Conservation (phyloP, 441 rosid species). For the Brassica balearica region DNA sequence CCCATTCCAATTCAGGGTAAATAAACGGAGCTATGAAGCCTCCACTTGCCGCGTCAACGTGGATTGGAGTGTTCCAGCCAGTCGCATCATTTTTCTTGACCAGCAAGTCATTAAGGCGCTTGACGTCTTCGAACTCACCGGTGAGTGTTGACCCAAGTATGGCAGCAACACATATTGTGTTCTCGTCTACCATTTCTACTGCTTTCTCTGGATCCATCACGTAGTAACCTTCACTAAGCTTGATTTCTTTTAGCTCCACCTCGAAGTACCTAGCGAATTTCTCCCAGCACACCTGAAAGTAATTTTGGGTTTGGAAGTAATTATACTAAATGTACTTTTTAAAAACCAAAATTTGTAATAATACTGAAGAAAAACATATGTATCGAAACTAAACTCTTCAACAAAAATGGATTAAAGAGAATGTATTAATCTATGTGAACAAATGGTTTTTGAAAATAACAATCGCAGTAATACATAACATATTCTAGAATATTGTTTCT, state of each 20-base stretch:
- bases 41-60: slow-evolving; percentile 90
- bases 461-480: too few relatives aligned
- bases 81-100: slow-evolving; percentile 71
- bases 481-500: too few relatives aligned
- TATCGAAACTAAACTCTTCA: too few relatives aligned
- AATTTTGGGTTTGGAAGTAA: slow-evolving; percentile 46
- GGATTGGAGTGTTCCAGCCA: slow-evolving; percentile 87
- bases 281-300: slow-evolving; percentile 66
- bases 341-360: neutral
- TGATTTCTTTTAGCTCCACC: slow-evolving; percentile 87
- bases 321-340: slow-evolving; percentile 74
- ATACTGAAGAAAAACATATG: too few relatives aligned
- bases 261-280: slow-evolving; percentile 89
- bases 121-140: slow-evolving; percentile 88
- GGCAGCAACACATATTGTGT: slow-evolving; percentile 89
- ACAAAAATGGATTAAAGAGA: too few relatives aligned
- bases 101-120: slow-evolving; percentile 73
- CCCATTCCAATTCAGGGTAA: slow-evolving; percentile 89
- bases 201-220: slow-evolving; percentile 90
- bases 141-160: slow-evolving; percentile 84
- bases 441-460: too few relatives aligned
- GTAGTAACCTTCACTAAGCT: slow-evolving; percentile 78
- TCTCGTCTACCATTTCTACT: slow-evolving; percentile 87
- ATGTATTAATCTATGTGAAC: neutral
- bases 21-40: slow-evolving; percentile 85